phyloP scores from a whole-genome alignment of 305 asterid genomes.

The Fraxinus latifolia region DNA sequence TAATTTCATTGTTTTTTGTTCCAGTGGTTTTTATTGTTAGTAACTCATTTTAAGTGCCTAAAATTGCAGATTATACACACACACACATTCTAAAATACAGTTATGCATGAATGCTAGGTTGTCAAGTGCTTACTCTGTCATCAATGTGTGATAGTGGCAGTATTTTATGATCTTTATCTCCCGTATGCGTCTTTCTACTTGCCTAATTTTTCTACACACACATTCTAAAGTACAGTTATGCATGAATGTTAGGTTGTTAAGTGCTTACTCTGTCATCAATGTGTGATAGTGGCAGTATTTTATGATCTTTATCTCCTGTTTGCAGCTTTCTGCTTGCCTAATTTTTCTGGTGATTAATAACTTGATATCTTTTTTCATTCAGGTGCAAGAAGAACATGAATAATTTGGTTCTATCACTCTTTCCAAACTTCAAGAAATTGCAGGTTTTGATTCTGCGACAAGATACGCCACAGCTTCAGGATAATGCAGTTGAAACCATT shows the following conservation, averaged over 20 bases:
- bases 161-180: background rate
- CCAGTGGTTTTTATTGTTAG: background rate
- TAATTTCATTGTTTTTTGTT: background rate
- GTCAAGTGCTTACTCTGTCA: background rate
- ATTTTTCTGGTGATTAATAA: background rate
- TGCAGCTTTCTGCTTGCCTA: background rate
- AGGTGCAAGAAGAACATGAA: background rate
- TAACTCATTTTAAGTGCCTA: background rate
- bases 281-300: background rate
- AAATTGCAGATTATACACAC: no score
- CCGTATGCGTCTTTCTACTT: background rate
- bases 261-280: background rate
- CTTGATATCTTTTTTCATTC: background rate
- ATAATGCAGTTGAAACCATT: background rate
- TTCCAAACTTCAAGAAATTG: background rate
- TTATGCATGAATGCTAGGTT: background rate
- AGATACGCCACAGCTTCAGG: background rate
- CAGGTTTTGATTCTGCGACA: background rate
- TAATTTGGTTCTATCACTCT: background rate
- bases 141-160: background rate
- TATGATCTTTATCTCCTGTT: background rate
- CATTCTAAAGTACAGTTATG: background rate
- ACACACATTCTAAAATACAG: background rate
- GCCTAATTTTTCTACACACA: background rate
- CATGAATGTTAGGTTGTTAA: background rate